Evolutionary conservation across 768 basidiomycete species (phyloP).

Genomic region (Russula dissimulans): DNA sequence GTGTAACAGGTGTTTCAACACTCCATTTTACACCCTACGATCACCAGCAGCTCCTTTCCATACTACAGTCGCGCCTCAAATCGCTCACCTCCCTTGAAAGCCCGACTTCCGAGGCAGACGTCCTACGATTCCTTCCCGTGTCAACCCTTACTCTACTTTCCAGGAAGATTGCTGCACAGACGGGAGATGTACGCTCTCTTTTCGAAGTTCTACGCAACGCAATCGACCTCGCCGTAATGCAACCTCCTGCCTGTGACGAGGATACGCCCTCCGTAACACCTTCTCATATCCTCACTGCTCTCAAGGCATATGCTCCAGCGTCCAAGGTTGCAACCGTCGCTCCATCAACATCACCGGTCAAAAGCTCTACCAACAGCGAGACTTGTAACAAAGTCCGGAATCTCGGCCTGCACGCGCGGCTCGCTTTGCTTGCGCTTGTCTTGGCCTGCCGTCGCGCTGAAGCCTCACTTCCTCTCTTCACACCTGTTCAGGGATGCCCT

Average conservation of each 20-base stretch:
- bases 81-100: conserved; percentile 34
- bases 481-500: conserved; percentile 25
- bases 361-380: conserved; percentile 39
- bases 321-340: conserved; percentile 31
- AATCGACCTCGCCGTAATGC: conserved; percentile 49
- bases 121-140: conserved; percentile 50
- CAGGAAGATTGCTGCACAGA: conserved; percentile 72
- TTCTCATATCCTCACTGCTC: conserved; percentile 58
- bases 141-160: conserved; percentile 61
- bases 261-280: conserved; percentile 45
- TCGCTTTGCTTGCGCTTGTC: conserved; percentile 55
- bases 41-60: conserved; percentile 56
- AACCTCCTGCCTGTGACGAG: conserved; percentile 18
- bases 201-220: conserved; percentile 76
- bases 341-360: conserved; percentile 19
- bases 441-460: conserved; percentile 57
- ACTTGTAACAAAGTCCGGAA: conserved; percentile 54
- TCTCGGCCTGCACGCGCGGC: conserved; percentile 65
- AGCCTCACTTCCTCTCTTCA: conserved; percentile 37
- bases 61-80: conserved; percentile 56
- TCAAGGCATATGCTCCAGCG: conserved; percentile 54
- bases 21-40: conserved; percentile 79
- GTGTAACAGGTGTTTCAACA: conserved; percentile 38
- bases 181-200: conserved; percentile 73
- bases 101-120: conserved; percentile 11